These are phyloP conservation scores for Orbilia brochopaga DNA, from an alignment of 2,329 filamentous ascomycete species.

Conservation along the genomic window DNA sequence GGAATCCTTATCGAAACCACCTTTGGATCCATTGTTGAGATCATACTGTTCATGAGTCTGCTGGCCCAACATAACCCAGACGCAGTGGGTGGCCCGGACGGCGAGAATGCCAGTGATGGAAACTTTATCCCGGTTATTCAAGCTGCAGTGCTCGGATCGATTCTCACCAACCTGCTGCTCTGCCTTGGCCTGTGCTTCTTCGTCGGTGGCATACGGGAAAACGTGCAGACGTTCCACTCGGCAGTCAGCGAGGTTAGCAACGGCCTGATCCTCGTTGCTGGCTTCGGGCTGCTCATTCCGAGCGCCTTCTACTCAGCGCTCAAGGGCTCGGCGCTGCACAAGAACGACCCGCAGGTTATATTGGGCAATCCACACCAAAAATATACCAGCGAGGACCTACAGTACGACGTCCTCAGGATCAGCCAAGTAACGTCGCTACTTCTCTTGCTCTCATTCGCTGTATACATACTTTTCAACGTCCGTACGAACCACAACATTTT, in stretches of 20 bases:
- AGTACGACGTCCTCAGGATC: slow-evolving; percentile 66
- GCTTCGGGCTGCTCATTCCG: slow-evolving; percentile 60
- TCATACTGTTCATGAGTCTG: slow-evolving; percentile 80
- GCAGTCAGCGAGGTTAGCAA: slow-evolving; percentile 79
- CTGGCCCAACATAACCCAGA: slow-evolving; percentile 62
- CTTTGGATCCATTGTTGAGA: slow-evolving; percentile 77
- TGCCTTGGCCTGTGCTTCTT: slow-evolving; percentile 83
- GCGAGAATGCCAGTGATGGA: slow-evolving; percentile 57
- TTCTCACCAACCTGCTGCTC: slow-evolving; percentile 79
- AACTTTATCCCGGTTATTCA: slow-evolving; percentile 70
- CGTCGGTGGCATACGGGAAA: slow-evolving; percentile 71
- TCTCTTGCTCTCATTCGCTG: slow-evolving; percentile 71
- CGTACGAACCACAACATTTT: slow-evolving; percentile 78
- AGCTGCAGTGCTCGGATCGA: slow-evolving; percentile 81
- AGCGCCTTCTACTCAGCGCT: slow-evolving; percentile 60
- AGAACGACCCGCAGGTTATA: slow-evolving; percentile 57
- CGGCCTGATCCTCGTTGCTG: slow-evolving; percentile 77
- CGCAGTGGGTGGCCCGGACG: slow-evolving; percentile 58
- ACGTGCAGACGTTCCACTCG: slow-evolving; percentile 74
- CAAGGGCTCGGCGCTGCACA: slow-evolving; percentile 53
- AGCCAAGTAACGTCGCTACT: slow-evolving; percentile 74
- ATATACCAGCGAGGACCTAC: slow-evolving; percentile 59
- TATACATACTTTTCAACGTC: slow-evolving; percentile 74
- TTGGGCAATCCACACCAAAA: slow-evolving; percentile 56
- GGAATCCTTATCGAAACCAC: slow-evolving; percentile 69